Conservation (phyloP, 1,139 yeast species). For the Nakaseomyces delphensis region DNA sequence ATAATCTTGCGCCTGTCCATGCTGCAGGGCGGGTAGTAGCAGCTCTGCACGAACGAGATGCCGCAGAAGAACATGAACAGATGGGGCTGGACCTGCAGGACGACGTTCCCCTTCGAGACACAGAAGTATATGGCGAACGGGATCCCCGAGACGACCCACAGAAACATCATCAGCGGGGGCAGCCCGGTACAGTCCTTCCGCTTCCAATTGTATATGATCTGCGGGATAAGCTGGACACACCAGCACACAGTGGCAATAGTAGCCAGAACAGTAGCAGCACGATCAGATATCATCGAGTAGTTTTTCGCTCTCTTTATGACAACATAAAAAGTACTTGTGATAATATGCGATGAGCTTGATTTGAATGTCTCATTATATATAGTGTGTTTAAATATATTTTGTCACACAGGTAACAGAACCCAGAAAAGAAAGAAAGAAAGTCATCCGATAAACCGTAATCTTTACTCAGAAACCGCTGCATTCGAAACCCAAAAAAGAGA, state of each 20-base stretch:
- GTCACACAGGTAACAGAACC: too few relatives aligned
- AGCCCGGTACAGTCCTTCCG: slow-evolving; percentile 78
- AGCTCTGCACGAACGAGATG: slow-evolving; percentile 59
- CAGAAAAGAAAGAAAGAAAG: too few relatives aligned
- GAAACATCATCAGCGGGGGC: slow-evolving; percentile 73
- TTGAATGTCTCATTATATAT: too few relatives aligned
- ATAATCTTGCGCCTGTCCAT: slow-evolving; percentile 36
- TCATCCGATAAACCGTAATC: too few relatives aligned
- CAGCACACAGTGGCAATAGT: slow-evolving; percentile 83
- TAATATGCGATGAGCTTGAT: too few relatives aligned
- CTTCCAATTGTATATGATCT: slow-evolving; percentile 60
- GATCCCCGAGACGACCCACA: slow-evolving; percentile 77
- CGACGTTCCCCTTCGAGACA: slow-evolving; percentile 61
- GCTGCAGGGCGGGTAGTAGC: slow-evolving; percentile 70
- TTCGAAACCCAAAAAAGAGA: too few relatives aligned
- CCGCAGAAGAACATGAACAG: slow-evolving; percentile 66
- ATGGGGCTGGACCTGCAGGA: slow-evolving; percentile 80
- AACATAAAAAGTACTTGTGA: too few relatives aligned
- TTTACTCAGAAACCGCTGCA: too few relatives aligned
- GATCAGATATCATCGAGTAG: slow-evolving; percentile 21
- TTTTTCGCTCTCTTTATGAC: too few relatives aligned
- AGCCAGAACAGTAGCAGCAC: slow-evolving; percentile 71
- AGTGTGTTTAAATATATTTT: too few relatives aligned
- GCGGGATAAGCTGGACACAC: slow-evolving; percentile 88
- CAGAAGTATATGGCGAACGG: slow-evolving; percentile 80